Percentiles rank a stretch among this genome's conserved stretches.
These are phyloP conservation scores for Ambrosiella xylebori DNA, from an alignment of 2,329 filamentous ascomycete genomes.

Conservation along the genomic window DNA sequence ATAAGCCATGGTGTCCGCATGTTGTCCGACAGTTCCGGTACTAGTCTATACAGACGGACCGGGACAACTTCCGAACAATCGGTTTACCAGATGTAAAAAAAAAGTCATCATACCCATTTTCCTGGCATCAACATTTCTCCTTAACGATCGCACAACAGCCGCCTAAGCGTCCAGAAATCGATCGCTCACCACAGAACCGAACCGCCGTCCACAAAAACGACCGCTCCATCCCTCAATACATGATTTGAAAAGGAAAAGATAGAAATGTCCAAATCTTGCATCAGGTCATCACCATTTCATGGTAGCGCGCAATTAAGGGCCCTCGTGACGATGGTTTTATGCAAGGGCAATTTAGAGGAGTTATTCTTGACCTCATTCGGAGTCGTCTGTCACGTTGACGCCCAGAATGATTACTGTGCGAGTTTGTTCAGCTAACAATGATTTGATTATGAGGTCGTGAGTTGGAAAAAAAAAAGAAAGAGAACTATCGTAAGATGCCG, in stretches of 20 bases:
- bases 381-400: slow-evolving; percentile 29
- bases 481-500: neutral
- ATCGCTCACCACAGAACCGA: neutral
- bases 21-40: slow-evolving; percentile 7
- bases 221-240: neutral
- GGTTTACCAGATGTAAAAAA: slow-evolving; percentile 13
- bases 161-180: slow-evolving; percentile 1
- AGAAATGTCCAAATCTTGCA: slow-evolving; percentile 38
- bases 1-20: slow-evolving; percentile 10
- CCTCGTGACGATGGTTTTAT: slow-evolving; percentile 55
- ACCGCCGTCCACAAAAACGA: neutral
- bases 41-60: neutral
- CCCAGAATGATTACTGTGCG: slow-evolving; percentile 14
- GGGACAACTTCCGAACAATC: slow-evolving; percentile 11
- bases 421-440: slow-evolving; percentile 21
- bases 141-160: neutral
- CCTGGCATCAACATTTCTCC: neutral
- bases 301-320: slow-evolving; percentile 34
- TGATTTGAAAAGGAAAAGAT: neutral
- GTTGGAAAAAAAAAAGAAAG: slow-evolving; percentile 19
- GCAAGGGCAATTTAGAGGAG: slow-evolving; percentile 33
- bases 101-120: slow-evolving; percentile 8
- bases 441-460: slow-evolving; percentile 30
- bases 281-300: slow-evolving; percentile 55
- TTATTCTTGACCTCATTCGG: slow-evolving; percentile 39